Conservation (phyloP, 352 stramenopile genomes). For the Phytophthora melonis region DNA sequence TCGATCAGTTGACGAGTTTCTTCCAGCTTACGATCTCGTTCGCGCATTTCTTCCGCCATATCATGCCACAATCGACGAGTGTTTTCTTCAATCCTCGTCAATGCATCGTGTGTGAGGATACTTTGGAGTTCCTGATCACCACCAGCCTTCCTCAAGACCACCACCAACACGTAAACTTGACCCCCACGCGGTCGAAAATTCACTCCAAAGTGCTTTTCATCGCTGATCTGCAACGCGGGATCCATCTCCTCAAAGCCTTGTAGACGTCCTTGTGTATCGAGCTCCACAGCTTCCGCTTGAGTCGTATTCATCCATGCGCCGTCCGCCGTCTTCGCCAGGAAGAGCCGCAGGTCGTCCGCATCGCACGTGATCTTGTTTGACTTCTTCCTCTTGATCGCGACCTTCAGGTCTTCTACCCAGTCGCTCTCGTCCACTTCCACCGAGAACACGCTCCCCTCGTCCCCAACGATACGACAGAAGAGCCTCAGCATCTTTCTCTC, state of each 20-base stretch:
- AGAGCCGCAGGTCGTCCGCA: too few relatives aligned
- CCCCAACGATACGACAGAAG: neutral
- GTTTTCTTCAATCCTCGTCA: neutral
- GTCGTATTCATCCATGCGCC: neutral
- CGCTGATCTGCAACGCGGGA: neutral
- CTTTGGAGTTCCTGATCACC: neutral
- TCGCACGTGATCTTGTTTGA: too few relatives aligned
- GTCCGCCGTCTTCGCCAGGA: neutral
- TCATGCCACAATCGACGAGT: neutral
- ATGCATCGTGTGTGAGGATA: neutral
- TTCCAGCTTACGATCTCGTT: neutral
- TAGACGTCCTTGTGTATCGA: neutral
- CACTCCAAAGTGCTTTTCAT: neutral
- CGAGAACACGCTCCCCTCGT: neutral
- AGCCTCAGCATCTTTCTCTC: too few relatives aligned
- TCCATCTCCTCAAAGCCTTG: neutral
- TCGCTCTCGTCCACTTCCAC: neutral
- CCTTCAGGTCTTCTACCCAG: neutral
- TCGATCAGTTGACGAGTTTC: neutral
- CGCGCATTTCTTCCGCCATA: neutral
- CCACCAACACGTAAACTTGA: neutral
- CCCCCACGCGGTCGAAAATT: neutral
- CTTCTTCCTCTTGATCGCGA: too few relatives aligned
- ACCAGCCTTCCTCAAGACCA: neutral
- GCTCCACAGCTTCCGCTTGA: too few relatives aligned